A percentile compares a stretch with the other conserved stretches of the same genome.
Conservation (phyloP, 495 filamentous ascomycete species). For the Aspergillus taichungensis region DNA sequence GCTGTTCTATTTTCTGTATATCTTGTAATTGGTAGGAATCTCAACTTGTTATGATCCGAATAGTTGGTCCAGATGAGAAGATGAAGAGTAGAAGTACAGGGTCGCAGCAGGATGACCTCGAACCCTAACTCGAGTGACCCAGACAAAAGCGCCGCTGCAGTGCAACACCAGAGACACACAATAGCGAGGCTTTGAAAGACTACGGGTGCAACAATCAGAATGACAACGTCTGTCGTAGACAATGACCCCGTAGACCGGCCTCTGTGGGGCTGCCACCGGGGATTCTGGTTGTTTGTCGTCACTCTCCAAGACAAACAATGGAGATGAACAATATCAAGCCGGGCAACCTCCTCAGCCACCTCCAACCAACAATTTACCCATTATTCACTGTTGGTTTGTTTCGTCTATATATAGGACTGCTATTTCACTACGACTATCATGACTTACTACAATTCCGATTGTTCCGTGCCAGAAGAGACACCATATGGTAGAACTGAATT, state of each 20-base stretch:
- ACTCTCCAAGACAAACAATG: not conserved
- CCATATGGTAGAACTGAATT: too few relatives aligned
- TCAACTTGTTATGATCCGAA: too few relatives aligned
- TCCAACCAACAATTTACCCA: too few relatives aligned
- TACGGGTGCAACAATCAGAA: conserved; percentile 17
- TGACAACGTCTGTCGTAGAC: not conserved
- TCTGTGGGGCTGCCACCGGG: not conserved
- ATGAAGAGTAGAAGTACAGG: not conserved
- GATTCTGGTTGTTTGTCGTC: not conserved
- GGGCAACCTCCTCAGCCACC: not conserved
- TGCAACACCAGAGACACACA: conserved; percentile 24
- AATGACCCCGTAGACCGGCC: not conserved
- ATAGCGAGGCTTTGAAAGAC: not conserved
- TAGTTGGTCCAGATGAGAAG: not conserved
- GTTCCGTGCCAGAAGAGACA: too few relatives aligned
- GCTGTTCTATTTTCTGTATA: too few relatives aligned
- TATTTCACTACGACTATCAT: too few relatives aligned
- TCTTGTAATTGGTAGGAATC: too few relatives aligned
- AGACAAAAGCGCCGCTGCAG: conserved; percentile 1
- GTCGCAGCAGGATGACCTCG: not conserved
- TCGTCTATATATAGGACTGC: too few relatives aligned
- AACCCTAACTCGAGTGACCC: too few relatives aligned
- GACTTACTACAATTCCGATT: too few relatives aligned
- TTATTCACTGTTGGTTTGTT: too few relatives aligned
- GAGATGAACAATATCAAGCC: conserved; percentile 13